Conservation (phyloP, 2,329 filamentous ascomycete species). For the Paecilomyces fulvus region DNA sequence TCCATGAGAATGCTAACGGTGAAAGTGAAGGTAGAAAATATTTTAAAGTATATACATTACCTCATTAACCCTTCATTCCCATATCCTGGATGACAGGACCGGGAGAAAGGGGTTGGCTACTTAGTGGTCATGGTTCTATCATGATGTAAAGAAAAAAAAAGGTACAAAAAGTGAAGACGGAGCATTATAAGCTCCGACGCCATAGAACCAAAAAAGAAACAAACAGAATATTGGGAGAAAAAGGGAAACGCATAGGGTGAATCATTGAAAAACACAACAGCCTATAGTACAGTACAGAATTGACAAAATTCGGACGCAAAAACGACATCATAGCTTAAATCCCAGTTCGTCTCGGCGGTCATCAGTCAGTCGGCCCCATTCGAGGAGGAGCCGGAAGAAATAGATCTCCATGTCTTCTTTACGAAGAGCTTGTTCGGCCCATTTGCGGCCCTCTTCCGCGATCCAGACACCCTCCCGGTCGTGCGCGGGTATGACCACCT, state of each 20-base stretch:
- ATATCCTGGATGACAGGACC: background rate
- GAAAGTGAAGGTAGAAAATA: background rate
- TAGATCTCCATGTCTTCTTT: constrained; percentile 75
- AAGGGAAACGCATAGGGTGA: background rate
- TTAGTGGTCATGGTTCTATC: background rate
- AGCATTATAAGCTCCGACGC: background rate
- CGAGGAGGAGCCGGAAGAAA: constrained; percentile 65
- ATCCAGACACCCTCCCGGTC: constrained; percentile 55
- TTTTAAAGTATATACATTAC: background rate
- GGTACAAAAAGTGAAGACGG: background rate
- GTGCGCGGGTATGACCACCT: constrained; percentile 43
- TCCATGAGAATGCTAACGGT: background rate
- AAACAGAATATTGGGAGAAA: background rate
- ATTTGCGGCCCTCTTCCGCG: constrained; percentile 55
- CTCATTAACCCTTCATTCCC: background rate
- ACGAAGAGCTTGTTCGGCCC: constrained; percentile 55
- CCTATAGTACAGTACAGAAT: background rate
- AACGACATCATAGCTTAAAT: constrained; percentile 18
- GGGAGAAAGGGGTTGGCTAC: background rate
- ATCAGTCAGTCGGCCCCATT: constrained; percentile 65
- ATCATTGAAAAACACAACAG: background rate
- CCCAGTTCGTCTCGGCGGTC: constrained; percentile 47
- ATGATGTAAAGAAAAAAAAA: background rate
- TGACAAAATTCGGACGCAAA: background rate
- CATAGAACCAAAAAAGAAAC: background rate